Base-by-base conservation (phyloP, 257 asterid species). In the Forsythia viridissima region DNA sequence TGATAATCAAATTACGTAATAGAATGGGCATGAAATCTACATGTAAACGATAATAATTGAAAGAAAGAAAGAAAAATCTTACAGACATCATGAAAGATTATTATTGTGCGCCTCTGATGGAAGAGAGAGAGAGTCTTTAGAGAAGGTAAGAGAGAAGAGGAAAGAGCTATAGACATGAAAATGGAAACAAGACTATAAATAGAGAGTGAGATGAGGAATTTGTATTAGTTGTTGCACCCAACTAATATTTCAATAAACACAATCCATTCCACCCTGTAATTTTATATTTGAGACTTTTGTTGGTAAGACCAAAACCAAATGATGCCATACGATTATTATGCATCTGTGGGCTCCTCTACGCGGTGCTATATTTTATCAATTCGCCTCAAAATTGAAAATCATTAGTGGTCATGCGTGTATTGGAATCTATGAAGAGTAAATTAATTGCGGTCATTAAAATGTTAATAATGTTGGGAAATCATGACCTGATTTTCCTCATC, bases 81-180 rank as follows among this genome's bases (percentile, higher is more conserved):
- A 92, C 96, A 84, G 96, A 83, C 90, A 87, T 82, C 92, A 85
- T 87, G 76, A 74, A 79, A 76, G 82, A 86, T 82, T 76, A 89
- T 78, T 78, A 82, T 76, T 57, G 12, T 51, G 30, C 34, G 11
- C 24, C 24, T 24, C 24, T 24, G 24, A 24, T 24, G 24, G 24
- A 24, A 24, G 24, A 24, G 24, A 24, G 24, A 59, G 72, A 65
- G 74, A 80, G 73, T 82, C 85, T 86, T 77, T 74, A 30, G 34
- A 85, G 88, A 84, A 59, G 82, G 76, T 76, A 43, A 63, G 66
- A 43, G 20, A 40, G 52, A 76, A 24, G 74, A 67, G 41, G 2
- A 30, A 30, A 71, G 40, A 42, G 18, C 8, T 20, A 69, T 69
- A 4, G 76, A 44, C 20, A 77, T 34, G 36, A 13, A 6, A 8